Conservation (phyloP, 75 land plant genomes). For the Larix kaempferi region DNA sequence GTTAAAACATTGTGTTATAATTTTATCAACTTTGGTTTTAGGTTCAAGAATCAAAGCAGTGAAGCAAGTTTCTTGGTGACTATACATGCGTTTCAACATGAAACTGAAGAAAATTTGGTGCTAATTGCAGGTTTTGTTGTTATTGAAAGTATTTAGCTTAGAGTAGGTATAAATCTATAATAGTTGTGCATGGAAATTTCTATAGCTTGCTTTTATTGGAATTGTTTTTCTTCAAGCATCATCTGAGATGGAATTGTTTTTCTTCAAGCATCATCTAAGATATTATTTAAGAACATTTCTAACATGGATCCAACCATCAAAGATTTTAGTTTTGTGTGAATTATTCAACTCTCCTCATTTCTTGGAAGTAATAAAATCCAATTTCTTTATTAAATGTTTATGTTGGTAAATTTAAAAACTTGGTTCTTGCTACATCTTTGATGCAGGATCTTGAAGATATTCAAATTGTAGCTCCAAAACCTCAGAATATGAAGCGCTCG, state of each 20-base stretch:
- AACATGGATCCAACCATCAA: not conserved
- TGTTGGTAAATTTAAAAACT: not conserved
- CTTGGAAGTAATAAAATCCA: not conserved
- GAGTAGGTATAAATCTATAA: not conserved
- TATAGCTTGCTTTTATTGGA: not conserved
- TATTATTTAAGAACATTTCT: not conserved
- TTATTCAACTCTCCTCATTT: too few species aligned
- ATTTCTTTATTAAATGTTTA: not conserved
- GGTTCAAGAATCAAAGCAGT: too few species aligned
- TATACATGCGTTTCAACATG: too few species aligned
- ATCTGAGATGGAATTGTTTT: too few species aligned
- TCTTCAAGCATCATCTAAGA: not conserved
- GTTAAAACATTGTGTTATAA: too few species aligned
- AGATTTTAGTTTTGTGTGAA: not conserved
- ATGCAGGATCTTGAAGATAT: constrained; percentile 6
- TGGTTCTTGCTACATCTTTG: not conserved
- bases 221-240: too few species aligned
- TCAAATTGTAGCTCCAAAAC: constrained; percentile 9
- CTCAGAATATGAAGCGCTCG: not conserved
- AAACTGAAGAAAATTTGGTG: too few species aligned
- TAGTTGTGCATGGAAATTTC: not conserved
- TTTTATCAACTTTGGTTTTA: too few species aligned
- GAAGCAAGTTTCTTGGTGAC: too few species aligned
- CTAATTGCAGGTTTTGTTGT: too few species aligned
- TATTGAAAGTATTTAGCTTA: not conserved